Evolutionary conservation across 1,139 yeast genomes (phyloP).

Genomic region (Meyerozyma guilliermondii): DNA sequence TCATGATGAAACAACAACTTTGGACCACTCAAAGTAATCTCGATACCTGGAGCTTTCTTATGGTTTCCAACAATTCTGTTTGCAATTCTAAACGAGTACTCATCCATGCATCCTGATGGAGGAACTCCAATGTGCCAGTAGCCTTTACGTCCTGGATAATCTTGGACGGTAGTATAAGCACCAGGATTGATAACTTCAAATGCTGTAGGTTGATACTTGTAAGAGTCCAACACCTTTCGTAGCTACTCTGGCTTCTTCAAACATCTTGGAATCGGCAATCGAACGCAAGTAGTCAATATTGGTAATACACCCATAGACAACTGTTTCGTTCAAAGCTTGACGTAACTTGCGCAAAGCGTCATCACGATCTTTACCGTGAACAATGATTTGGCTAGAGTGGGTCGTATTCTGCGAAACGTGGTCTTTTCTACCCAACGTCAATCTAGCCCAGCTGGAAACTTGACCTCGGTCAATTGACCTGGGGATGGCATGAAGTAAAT

Average conservation of each 20-base stretch:
- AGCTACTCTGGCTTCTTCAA: slow-evolving; percentile 74
- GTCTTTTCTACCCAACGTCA: slow-evolving; percentile 88
- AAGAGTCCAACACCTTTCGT: slow-evolving; percentile 87
- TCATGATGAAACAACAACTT: slow-evolving; percentile 77
- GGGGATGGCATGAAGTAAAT: slow-evolving; percentile 94
- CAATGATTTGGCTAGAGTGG: slow-evolving; percentile 96
- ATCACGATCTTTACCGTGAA: slow-evolving; percentile 80
- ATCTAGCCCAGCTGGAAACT: slow-evolving; percentile 85
- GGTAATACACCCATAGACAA: slow-evolving; percentile 81
- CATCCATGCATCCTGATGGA: slow-evolving; percentile 98
- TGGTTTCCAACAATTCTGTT: slow-evolving; percentile 88
- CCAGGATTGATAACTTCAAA: slow-evolving; percentile 84
- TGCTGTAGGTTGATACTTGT: slow-evolving; percentile 73
- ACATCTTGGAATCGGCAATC: slow-evolving; percentile 79
- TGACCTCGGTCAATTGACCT: slow-evolving; percentile 83
- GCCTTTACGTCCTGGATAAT: slow-evolving; percentile 87
- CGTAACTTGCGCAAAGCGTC: slow-evolving; percentile 77
- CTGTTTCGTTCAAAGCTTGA: slow-evolving; percentile 80
- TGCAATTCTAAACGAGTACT: slow-evolving; percentile 82
- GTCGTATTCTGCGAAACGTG: slow-evolving; percentile 92
- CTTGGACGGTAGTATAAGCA: slow-evolving; percentile 93
- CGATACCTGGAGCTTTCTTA: slow-evolving; percentile 78
- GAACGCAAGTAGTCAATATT: slow-evolving; percentile 86
- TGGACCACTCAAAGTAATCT: slow-evolving; percentile 85
- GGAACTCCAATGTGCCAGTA: slow-evolving; percentile 95